These are phyloP conservation scores for Elaphomyces granulatus DNA, from an alignment of 495 filamentous ascomycete genomes.

Conservation along the genomic window DNA sequence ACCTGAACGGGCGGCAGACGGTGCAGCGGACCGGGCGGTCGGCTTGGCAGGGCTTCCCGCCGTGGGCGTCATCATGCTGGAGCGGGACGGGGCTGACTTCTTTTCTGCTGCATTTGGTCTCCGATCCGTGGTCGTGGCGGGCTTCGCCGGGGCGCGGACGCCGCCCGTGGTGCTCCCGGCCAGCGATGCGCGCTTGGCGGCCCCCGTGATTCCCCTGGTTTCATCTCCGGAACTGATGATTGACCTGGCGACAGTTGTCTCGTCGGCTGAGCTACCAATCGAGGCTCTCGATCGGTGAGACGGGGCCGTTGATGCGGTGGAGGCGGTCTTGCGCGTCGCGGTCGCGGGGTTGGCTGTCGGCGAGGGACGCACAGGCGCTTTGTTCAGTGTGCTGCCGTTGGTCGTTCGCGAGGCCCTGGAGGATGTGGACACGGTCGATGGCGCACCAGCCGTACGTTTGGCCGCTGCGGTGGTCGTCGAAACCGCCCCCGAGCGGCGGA, in stretches of 20 bases:
- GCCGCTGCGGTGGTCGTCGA: constrained; percentile 10
- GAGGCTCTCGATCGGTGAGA: constrained; percentile 33
- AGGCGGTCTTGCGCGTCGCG: constrained; percentile 24
- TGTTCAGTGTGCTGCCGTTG: constrained; percentile 25
- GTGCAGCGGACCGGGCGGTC: constrained; percentile 13
- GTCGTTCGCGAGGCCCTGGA: constrained; percentile 18
- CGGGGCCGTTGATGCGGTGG: constrained; percentile 26
- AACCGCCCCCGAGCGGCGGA: no score
- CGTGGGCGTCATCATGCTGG: constrained; percentile 19
- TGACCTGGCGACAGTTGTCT: constrained; percentile 24
- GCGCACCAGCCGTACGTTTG: constrained; percentile 19
- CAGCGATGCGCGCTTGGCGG: constrained; percentile 36
- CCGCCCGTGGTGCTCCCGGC: constrained; percentile 18
- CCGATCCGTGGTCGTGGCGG: constrained; percentile 26
- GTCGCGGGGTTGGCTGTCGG: constrained; percentile 26
- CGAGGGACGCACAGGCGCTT: constrained; percentile 30
- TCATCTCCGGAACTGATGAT: constrained; percentile 34
- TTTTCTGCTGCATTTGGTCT: constrained; percentile 31
- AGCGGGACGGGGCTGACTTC: constrained; percentile 14
- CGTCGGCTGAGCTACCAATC: constrained; percentile 35
- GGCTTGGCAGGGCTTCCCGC: constrained; percentile 12
- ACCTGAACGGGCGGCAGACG: constrained; percentile 16
- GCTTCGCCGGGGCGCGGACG: constrained; percentile 23
- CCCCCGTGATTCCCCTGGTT: constrained; percentile 28
- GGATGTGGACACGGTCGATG: constrained; percentile 18